Percentiles rank a stretch among this genome's conserved stretches.
phyloP scores from a whole-genome alignment of 2,329 filamentous ascomycete species.

The Diaporthe longicolla region DNA sequence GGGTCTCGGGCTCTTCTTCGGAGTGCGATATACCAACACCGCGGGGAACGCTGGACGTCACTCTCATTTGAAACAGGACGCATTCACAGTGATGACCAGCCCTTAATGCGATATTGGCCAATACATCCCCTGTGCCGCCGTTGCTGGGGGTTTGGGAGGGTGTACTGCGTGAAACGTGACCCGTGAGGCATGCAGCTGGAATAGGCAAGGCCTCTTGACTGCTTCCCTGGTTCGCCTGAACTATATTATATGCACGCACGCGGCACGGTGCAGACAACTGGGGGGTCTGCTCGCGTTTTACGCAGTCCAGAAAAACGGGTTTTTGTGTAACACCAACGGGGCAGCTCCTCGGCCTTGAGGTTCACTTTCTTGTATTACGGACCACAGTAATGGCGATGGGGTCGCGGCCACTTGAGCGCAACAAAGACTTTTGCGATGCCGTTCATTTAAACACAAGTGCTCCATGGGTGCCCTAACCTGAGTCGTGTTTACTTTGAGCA shows the following conservation, averaged over 20 bases:
- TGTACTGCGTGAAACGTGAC: constrained; percentile 27
- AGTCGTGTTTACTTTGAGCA: background rate
- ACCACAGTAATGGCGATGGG: background rate
- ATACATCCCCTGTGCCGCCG: background rate
- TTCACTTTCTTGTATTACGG: background rate
- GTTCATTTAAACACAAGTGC: background rate
- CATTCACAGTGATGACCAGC: background rate
- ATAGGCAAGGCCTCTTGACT: background rate
- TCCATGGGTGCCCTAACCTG: background rate
- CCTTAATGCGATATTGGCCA: background rate
- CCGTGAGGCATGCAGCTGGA: constrained; percentile 22
- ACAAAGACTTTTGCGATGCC: background rate
- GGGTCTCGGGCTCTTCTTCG: background rate
- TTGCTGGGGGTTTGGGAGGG: background rate
- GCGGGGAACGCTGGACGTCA: background rate
- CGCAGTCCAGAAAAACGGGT: background rate
- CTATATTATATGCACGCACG: too few species aligned
- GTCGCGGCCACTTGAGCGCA: background rate
- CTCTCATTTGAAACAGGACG: constrained; percentile 11
- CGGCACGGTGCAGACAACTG: background rate
- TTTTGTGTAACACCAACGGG: background rate
- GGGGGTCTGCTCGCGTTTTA: background rate
- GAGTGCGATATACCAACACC: background rate
- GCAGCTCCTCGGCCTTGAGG: background rate
- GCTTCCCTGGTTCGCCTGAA: constrained; percentile 10